Percentiles rank a stretch among this genome's conserved stretches.
phyloP scores from a whole-genome alignment of 2,329 filamentous ascomycete species.

The Colletotrichum sp. region DNA sequence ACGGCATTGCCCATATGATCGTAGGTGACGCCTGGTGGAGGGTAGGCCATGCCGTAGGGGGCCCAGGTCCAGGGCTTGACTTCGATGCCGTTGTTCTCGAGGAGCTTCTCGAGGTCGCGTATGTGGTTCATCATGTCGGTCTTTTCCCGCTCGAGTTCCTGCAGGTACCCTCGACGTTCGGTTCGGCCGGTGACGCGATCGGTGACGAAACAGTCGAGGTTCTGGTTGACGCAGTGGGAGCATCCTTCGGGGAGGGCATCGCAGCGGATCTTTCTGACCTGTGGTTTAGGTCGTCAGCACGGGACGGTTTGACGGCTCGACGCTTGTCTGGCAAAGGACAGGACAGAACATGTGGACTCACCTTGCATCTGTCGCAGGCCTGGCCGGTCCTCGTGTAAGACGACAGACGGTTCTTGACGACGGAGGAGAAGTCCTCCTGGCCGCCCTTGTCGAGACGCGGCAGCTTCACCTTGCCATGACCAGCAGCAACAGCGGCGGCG shows the following conservation, averaged over 20 bases:
- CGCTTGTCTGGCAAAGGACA: not conserved
- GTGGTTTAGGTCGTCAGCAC: not conserved
- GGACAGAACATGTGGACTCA: conserved; percentile 38
- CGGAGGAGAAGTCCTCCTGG: conserved; percentile 57
- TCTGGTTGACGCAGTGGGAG: conserved; percentile 79
- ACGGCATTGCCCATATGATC: conserved; percentile 29
- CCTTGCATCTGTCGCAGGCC: conserved; percentile 89
- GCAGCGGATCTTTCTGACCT: conserved; percentile 88
- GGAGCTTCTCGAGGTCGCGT: conserved; percentile 69
- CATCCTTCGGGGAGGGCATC: conserved; percentile 82
- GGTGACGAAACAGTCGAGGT: conserved; percentile 81
- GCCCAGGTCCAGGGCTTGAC: conserved; percentile 53
- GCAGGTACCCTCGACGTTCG: conserved; percentile 77
- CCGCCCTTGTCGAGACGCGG: conserved; percentile 50
- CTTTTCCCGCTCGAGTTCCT: conserved; percentile 77
- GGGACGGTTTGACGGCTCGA: not conserved
- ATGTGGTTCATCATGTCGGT: conserved; percentile 70
- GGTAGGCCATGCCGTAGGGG: conserved; percentile 18
- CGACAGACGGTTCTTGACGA: conserved; percentile 60
- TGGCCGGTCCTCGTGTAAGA: conserved; percentile 74
- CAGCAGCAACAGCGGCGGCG: not conserved
- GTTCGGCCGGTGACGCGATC: conserved; percentile 86
- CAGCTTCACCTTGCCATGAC: conserved; percentile 49
- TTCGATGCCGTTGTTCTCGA: conserved; percentile 66
- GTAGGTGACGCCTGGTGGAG: conserved; percentile 26